These are phyloP conservation scores for Calendula officinalis DNA, from an alignment of 129 eudicot genomes.

Conservation along the genomic window DNA sequence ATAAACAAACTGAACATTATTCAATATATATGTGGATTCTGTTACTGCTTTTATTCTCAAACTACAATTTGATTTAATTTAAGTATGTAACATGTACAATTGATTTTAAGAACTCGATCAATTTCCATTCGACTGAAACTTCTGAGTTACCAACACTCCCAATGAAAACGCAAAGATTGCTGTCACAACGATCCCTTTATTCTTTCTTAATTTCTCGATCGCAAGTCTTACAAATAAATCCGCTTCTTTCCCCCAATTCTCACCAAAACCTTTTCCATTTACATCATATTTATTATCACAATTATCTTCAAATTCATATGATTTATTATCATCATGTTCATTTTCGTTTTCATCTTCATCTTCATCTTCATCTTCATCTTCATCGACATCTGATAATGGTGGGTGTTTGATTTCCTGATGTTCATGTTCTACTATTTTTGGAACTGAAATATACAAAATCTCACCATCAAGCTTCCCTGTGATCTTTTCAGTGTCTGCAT, in stretches of 20 bases:
- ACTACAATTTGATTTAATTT: neutral
- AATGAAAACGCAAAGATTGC: slow-evolving; percentile 63
- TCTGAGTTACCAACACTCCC: slow-evolving; percentile 53
- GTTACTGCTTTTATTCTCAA: slow-evolving; percentile 13
- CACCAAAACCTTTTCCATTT: slow-evolving; percentile 1
- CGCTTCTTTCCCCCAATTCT: slow-evolving; percentile 29
- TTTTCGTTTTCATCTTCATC: neutral
- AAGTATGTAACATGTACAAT: neutral
- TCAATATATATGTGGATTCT: slow-evolving; percentile 10
- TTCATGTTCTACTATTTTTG: slow-evolving; percentile 27
- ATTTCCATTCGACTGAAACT: slow-evolving; percentile 40
- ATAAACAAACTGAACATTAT: neutral
- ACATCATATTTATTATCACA: slow-evolving; percentile 3
- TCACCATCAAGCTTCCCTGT: slow-evolving; percentile 50
- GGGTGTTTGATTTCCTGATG: slow-evolving; percentile 20
- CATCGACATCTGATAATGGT: neutral
- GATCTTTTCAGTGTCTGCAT: slow-evolving; percentile 46
- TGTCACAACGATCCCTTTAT: slow-evolving; percentile 43
- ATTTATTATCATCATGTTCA: slow-evolving; percentile 13
- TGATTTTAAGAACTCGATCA: slow-evolving; percentile 14
- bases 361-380: neutral
- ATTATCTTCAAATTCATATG: slow-evolving; percentile 26
- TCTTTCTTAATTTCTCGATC: slow-evolving; percentile 34
- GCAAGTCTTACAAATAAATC: slow-evolving; percentile 30
- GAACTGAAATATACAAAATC: slow-evolving; percentile 46